A percentile compares a stretch with the other conserved stretches of the same genome.
phyloP scores from a whole-genome alignment of 305 asterid genomes.

The Rubia peregrina region DNA sequence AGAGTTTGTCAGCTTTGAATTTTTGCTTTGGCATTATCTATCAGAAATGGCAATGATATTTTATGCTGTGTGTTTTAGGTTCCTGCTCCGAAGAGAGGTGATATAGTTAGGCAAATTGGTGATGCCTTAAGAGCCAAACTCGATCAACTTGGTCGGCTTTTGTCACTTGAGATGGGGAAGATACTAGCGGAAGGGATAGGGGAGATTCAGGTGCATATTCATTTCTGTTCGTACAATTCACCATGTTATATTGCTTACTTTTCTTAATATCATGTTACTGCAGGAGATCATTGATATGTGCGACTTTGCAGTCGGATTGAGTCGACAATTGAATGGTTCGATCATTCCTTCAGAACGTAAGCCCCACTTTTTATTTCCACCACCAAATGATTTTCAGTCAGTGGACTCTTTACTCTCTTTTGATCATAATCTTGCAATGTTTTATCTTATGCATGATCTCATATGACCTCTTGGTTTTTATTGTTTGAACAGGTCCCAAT shows the following conservation, averaged over 20 bases:
- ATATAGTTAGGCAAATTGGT: constrained; percentile 95
- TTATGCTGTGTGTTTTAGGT: constrained; percentile 41
- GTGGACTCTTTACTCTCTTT: neutral
- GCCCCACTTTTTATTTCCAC: constrained; percentile 16
- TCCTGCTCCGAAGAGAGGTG: constrained; percentile 99
- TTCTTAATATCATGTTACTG: constrained; percentile 21
- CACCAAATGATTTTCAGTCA: neutral
- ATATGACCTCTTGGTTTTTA: neutral
- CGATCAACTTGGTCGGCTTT: constrained; percentile 81
- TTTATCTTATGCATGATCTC: neutral
- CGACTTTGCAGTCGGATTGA: constrained; percentile 96
- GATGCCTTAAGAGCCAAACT: constrained; percentile 86
- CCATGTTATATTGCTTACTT: constrained; percentile 7
- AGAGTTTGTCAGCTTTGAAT: neutral
- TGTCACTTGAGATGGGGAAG: constrained; percentile 97
- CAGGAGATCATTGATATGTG: constrained; percentile 99
- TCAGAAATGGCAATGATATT: neutral
- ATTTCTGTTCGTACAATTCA: neutral
- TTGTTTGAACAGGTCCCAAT: constrained; percentile 67
- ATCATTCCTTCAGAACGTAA: constrained; percentile 96
- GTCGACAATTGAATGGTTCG: constrained; percentile 96
- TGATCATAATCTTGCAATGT: neutral
- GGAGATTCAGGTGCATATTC: constrained; percentile 76
- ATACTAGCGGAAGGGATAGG: constrained; percentile 97
- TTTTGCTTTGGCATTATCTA: neutral